These are phyloP conservation scores for Hyphopichia buzzinii DNA, from an alignment of 1,139 yeast genomes.

Conservation along the genomic window DNA sequence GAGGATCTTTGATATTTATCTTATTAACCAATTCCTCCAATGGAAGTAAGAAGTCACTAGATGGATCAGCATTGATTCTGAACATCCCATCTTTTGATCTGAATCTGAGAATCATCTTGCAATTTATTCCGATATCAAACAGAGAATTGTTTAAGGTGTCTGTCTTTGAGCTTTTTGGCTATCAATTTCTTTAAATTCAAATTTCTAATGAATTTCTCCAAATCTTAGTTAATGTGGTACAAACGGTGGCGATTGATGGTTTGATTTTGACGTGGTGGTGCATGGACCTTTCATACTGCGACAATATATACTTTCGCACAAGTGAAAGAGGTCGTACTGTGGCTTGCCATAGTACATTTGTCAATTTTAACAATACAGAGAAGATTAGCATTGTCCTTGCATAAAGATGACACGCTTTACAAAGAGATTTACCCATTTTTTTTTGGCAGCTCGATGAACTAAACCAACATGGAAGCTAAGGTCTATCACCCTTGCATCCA, in stretches of 20 bases:
- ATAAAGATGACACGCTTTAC: constrained; percentile 98
- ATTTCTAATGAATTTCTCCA: no score
- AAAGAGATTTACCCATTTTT: constrained; percentile 88
- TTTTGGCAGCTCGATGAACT: no score
- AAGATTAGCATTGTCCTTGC: constrained; percentile 99
- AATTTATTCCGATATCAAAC: neutral
- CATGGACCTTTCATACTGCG: neutral
- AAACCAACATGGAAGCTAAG: no score
- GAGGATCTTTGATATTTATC: constrained; percentile 28
- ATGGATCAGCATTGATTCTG: constrained; percentile 55
- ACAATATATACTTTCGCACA: neutral
- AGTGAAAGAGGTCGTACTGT: constrained; percentile 33
- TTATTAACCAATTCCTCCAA: constrained; percentile 42
- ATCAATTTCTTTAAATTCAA: no score
- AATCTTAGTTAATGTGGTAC: neutral
- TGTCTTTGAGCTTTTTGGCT: no score
- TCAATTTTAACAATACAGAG: constrained; percentile 87
- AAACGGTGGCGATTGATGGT: no score
- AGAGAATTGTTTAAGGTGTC: no score
- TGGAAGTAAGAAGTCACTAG: constrained; percentile 48
- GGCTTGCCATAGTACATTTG: constrained; percentile 52
- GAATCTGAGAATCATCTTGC: constrained; percentile 54
- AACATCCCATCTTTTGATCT: constrained; percentile 82
- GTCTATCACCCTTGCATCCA: no score
- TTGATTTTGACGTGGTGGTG: no score